Base-by-base conservation (phyloP, 768 basidiomycete species). In the Agaricus sinodeliciosus region DNA sequence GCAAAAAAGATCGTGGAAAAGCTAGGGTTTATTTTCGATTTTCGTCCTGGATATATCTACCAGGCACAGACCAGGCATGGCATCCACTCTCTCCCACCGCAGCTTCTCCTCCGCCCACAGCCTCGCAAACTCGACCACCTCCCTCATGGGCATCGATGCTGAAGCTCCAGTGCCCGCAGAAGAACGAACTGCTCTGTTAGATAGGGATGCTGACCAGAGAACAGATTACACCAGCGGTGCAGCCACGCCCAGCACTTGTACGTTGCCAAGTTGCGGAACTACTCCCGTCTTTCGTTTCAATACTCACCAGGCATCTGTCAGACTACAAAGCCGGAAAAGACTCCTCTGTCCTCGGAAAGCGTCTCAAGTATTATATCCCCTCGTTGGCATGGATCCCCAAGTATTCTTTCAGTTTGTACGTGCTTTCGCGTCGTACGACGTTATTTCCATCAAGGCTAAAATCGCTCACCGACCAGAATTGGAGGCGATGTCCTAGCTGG, bases 351-450 rank as follows among this genome's bases (percentile, higher is more conserved):
- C 63, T 78, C 22, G 57, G 62, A 36, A 82, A 79, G 57, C 72
- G 75, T 60, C 62, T 84, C 28, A 76, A 75, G 59, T 92, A 92
- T 63, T 92, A 92, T 56, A 73, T 92, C 49, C 90, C 90, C 2
- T 85, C 85, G 1, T 77, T 77, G 9, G 72, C 77, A 27, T 93
- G 90, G 90, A 85, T 93, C 55, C 90, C 90, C 5, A 73, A 78
- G 51, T 93, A 93, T 59, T 81, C 82, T 0, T 60, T 77, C 13
- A 82, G 83, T 16, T 68, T 84, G 86, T 88, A 62, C 56, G 87
- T 70, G 16, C 16, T 22, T 52, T 58, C 51, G 48, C 48, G 45
- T 50, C 16, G 13, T 16, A n/a, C 28, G 35, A 19, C 35, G 39
- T 18, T 27, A 5, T 12, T 28, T 15, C 13, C 16, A 16, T 18